phyloP scores from a whole-genome alignment of 2,329 filamentous ascomycete species.

The Trichoderma sp. region DNA sequence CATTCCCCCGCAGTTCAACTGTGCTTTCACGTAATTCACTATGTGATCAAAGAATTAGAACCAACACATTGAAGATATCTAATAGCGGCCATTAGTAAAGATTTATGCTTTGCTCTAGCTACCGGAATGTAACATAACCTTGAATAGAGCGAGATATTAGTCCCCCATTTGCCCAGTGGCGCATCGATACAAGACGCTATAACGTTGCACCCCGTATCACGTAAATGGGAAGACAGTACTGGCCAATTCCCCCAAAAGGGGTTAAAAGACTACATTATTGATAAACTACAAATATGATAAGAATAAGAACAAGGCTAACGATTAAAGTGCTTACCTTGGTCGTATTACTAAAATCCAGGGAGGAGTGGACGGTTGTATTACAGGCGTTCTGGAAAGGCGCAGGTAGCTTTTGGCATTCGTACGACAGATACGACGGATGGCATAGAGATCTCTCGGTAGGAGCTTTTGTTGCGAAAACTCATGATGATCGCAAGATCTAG shows the following conservation, averaged over 20 bases:
- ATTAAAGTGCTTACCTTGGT: background rate
- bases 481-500: background rate
- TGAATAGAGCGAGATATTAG: background rate
- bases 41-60: background rate
- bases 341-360: background rate
- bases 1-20: background rate
- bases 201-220: background rate
- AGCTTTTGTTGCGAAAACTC: background rate
- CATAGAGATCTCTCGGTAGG: background rate
- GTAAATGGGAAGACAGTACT: background rate
- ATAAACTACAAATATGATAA: background rate
- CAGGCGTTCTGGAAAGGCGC: background rate
- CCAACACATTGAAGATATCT: background rate
- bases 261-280: background rate
- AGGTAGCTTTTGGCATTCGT: background rate
- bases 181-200: background rate
- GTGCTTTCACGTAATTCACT: background rate
- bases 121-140: background rate
- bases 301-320: background rate
- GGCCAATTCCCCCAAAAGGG: background rate
- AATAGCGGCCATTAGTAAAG: background rate
- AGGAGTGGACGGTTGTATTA: background rate
- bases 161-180: too few species aligned
- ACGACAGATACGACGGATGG: background rate
- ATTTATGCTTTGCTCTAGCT: background rate